Percentiles rank a stretch among this genome's conserved stretches.
These are phyloP conservation scores for Limnanthes douglasii DNA, from an alignment of 345 rosid genomes.

Conservation along the genomic window DNA sequence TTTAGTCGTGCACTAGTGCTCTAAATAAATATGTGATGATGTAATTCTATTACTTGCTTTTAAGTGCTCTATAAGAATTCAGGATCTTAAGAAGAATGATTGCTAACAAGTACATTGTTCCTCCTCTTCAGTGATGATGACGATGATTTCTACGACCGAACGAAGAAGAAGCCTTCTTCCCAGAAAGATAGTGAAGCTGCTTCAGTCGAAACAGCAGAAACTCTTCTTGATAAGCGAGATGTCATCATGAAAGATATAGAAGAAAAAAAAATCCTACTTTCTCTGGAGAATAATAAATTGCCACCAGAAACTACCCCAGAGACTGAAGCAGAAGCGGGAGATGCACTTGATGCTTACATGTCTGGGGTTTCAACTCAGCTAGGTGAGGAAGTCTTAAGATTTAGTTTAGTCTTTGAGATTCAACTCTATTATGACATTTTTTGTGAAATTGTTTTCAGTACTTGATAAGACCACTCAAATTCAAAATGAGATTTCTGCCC, in stretches of 20 bases:
- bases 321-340: constrained; percentile 49
- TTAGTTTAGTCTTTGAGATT: not conserved
- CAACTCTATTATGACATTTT: not conserved
- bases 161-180: constrained; percentile 49
- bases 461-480: constrained; percentile 44
- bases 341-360: constrained; percentile 88
- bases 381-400: constrained; percentile 21
- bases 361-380: constrained; percentile 78
- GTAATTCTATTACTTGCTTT: too few relatives aligned
- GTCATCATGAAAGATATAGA: constrained; percentile 48
- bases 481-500: constrained; percentile 51
- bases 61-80: not conserved
- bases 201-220: constrained; percentile 75
- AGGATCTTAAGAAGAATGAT: constrained; percentile 1
- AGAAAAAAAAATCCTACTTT: constrained; percentile 34
- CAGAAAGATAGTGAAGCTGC: constrained; percentile 39
- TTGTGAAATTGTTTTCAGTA: constrained; percentile 27
- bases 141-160: constrained; percentile 95
- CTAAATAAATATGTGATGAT: not conserved
- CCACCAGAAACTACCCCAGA: constrained; percentile 25
- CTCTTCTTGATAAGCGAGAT: constrained; percentile 84
- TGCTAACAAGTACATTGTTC: too few relatives aligned
- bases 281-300: constrained; percentile 47
- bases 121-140: constrained; percentile 46
- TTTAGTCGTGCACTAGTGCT: not conserved